A percentile compares a stretch with the other conserved stretches of the same genome.
Conservation (phyloP, 805 yeast genomes). For the Saturnispora dispora region DNA sequence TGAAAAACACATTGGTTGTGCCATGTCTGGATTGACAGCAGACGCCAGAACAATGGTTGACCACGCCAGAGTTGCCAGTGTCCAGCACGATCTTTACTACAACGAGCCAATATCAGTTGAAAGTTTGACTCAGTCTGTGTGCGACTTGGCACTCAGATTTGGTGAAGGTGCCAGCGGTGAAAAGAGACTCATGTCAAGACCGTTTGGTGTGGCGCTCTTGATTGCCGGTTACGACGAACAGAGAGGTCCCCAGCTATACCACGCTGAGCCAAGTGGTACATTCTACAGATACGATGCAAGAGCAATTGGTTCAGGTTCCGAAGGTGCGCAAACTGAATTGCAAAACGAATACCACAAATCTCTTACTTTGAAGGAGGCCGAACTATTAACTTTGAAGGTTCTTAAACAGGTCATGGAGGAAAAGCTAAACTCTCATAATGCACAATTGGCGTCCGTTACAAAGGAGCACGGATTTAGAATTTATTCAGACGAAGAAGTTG, state of each 20-base stretch:
- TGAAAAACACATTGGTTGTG: constrained; percentile 92
- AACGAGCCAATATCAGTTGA: constrained; percentile 91
- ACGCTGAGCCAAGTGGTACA: constrained; percentile 99
- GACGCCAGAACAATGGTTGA: constrained; percentile 98
- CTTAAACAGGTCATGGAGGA: constrained; percentile 99
- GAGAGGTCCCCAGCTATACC: constrained; percentile 92
- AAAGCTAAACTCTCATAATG: constrained; percentile 87
- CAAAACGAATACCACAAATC: constrained; percentile 95
- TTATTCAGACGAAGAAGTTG: constrained; percentile 75
- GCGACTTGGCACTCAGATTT: constrained; percentile 91
- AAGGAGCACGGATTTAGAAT: constrained; percentile 76
- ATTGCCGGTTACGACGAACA: constrained; percentile 92
- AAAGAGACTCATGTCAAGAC: constrained; percentile 92
- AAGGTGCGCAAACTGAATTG: constrained; percentile 97
- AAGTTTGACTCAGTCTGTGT: constrained; percentile 89
- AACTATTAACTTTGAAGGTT: constrained; percentile 75
- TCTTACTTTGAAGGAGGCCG: constrained; percentile 87
- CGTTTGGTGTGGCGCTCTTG: constrained; percentile 95
- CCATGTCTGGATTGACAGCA: constrained; percentile 97
- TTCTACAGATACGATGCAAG: constrained; percentile 96
- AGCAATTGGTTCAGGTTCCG: constrained; percentile 98
- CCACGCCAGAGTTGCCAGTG: constrained; percentile 86
- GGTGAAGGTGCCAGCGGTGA: constrained; percentile 98
- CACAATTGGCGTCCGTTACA: constrained; percentile 91
- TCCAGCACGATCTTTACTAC: constrained; percentile 81